Conservation (phyloP, 192 early-diverging fungal species). For the Backusella parvicylindrica region DNA sequence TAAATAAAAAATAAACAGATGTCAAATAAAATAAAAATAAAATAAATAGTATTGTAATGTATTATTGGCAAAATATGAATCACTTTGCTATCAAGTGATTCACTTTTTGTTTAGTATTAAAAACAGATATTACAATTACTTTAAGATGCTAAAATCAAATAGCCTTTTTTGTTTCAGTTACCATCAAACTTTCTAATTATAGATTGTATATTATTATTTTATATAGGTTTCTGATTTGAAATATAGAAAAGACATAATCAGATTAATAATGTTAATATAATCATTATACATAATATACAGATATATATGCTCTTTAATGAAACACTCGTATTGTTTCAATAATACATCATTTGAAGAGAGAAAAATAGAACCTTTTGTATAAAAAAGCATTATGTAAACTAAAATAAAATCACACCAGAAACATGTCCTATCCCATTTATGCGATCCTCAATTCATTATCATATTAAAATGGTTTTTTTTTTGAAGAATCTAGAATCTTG, state of each 20-base stretch:
- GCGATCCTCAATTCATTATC: neutral
- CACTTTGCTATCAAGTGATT: too few species aligned
- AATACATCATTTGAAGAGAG: neutral
- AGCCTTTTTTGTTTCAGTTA: neutral
- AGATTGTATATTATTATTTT: too few species aligned
- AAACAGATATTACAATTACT: too few species aligned
- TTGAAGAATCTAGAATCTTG: neutral
- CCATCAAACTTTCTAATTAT: neutral
- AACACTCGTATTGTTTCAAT: neutral
- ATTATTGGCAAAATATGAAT: too few species aligned
- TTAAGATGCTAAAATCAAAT: neutral
- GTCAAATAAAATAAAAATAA: too few species aligned
- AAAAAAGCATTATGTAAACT: neutral
- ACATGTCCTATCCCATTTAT: neutral
- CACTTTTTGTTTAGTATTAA: too few species aligned
- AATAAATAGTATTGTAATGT: too few species aligned
- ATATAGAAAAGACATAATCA: too few species aligned
- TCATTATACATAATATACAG: neutral
- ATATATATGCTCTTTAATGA: neutral
- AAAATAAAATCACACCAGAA: neutral
- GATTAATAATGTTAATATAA: neutral
- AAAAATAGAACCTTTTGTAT: neutral
- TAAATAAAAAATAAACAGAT: neutral
- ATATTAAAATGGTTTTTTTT: neutral
- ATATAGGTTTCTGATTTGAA: neutral